Base-by-base conservation (phyloP, 2,329 filamentous ascomycete species). In the Scedosporium aurantiacum region DNA sequence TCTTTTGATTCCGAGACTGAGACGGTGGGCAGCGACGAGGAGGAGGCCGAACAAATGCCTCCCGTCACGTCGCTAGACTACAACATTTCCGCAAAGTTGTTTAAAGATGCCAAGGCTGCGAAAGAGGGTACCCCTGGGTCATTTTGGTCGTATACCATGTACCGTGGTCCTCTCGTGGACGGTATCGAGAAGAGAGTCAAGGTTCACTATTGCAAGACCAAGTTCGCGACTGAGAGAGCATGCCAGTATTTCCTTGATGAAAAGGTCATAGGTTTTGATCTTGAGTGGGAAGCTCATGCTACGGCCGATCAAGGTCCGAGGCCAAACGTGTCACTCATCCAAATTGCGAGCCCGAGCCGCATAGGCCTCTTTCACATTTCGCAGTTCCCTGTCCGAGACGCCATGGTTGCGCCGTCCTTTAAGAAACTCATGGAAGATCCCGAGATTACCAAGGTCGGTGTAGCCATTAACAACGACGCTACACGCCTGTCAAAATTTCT, bases 341-440 rank as follows among this genome's bases (percentile, higher is more conserved):
- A 97, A 72, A 72, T 97, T 23, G 90, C 92, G 1, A 89, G 85
- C 63, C 82, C 89, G 52, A 83, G 87, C 64, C 87, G 85, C 14
- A 87, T 97, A 57, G 90, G 81, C 0, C 79, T 97, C 0, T 92
- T 96, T 66, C 93, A 97, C 66, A 73, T 96, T 60, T 88, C 90
- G 2, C 67, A 86, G 2, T 90, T 84, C 66, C 72, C 76, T 2
- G 25, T 76, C 3, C 74, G 72, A 37, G 73, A 74, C 5, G 81
- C 87, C 23, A 76, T 93, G 27, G 79, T 92, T n/a, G 80, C 87
- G 1, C 88, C 89, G 0, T 82, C 85, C 0, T 79, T 97, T 57
- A 84, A 81, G 63, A 76, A 78, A 61, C 82, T 97, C 54, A 82
- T 97, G 71, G 88, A 92, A 70, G 84, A 89, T 57, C 74, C 84